Conservation (phyloP, 805 yeast species). For the Cyberlindnera meyerae region DNA sequence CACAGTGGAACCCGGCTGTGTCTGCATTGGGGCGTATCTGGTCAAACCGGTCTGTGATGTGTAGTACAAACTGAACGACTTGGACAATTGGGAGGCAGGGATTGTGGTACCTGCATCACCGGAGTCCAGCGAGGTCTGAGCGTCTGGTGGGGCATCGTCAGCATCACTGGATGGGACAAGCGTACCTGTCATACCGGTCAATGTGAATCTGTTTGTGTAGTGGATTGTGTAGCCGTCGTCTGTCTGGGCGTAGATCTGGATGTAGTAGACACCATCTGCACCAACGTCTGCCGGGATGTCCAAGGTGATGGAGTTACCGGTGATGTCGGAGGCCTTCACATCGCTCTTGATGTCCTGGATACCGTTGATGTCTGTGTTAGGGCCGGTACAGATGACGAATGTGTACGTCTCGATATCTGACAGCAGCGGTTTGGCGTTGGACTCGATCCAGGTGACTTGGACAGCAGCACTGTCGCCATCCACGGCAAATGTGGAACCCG, state of each 20-base stretch:
- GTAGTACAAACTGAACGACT: slow-evolving; percentile 64
- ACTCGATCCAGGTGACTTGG: slow-evolving; percentile 48
- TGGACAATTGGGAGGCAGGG: slow-evolving; percentile 38
- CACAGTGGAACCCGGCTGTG: slow-evolving; percentile 71
- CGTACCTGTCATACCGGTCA: slow-evolving; percentile 72
- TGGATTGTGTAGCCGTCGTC: slow-evolving; percentile 49
- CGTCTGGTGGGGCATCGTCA: slow-evolving; percentile 33
- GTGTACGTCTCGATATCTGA: slow-evolving; percentile 39
- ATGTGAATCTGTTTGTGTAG: slow-evolving; percentile 60
- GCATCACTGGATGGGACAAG: slow-evolving; percentile 39
- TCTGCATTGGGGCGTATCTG: slow-evolving; percentile 90
- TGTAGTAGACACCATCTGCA: slow-evolving; percentile 62
- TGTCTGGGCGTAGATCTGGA: slow-evolving; percentile 58
- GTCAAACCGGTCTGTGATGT: slow-evolving; percentile 72
- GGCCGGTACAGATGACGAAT: slow-evolving; percentile 66
- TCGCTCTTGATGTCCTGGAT: slow-evolving; percentile 26
- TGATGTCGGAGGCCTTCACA: slow-evolving; percentile 28
- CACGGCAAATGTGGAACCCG: slow-evolving; percentile 18
- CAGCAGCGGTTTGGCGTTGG: slow-evolving; percentile 44
- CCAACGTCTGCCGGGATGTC: slow-evolving; percentile 40
- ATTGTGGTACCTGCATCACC: slow-evolving; percentile 30
- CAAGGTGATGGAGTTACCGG: slow-evolving; percentile 36
- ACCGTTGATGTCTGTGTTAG: slow-evolving; percentile 45
- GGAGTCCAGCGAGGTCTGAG: slow-evolving; percentile 31
- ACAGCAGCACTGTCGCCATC: slow-evolving; percentile 27